phyloP scores from a whole-genome alignment of 371 early-diverging fungal genomes.

The Mucor indicus region DNA sequence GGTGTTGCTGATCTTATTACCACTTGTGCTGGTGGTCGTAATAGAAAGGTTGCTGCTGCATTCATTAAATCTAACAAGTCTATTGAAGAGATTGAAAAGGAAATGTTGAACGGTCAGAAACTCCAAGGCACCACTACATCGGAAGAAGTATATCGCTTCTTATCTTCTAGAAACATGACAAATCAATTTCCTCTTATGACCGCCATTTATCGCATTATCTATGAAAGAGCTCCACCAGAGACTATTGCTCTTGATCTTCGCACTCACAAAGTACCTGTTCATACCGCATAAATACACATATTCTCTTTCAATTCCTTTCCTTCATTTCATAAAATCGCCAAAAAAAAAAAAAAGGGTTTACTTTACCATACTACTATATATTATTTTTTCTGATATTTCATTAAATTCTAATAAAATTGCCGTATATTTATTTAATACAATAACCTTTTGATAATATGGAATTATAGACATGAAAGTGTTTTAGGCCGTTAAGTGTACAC shows the following conservation, averaged over 20 bases:
- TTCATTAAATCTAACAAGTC: slow-evolving; percentile 82
- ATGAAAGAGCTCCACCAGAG: slow-evolving; percentile 49
- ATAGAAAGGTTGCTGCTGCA: slow-evolving; percentile 90
- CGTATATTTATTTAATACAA: no score
- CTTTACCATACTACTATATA: no score
- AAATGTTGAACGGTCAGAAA: slow-evolving; percentile 96
- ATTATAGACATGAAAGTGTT: no score
- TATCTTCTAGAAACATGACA: slow-evolving; percentile 57
- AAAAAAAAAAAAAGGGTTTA: no score
- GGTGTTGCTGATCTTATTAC: slow-evolving; percentile 83
- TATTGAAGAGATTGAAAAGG: slow-evolving; percentile 85
- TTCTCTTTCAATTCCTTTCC: no score
- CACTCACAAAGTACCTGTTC: slow-evolving; percentile 2
- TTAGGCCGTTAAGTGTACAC: no score
- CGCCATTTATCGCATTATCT: slow-evolving; percentile 84
- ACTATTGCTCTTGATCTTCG: slow-evolving; percentile 24
- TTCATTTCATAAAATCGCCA: no score
- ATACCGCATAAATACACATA: not conserved
- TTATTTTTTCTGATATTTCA: no score
- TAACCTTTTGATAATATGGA: no score
- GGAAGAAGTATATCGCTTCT: slow-evolving; percentile 80
- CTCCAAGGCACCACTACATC: slow-evolving; percentile 95
- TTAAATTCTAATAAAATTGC: no score
- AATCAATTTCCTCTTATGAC: slow-evolving; percentile 83
- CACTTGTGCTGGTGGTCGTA: slow-evolving; percentile 96